phyloP scores from a whole-genome alignment of 2,329 filamentous ascomycete genomes.

The Ophiostoma perfectum region DNA sequence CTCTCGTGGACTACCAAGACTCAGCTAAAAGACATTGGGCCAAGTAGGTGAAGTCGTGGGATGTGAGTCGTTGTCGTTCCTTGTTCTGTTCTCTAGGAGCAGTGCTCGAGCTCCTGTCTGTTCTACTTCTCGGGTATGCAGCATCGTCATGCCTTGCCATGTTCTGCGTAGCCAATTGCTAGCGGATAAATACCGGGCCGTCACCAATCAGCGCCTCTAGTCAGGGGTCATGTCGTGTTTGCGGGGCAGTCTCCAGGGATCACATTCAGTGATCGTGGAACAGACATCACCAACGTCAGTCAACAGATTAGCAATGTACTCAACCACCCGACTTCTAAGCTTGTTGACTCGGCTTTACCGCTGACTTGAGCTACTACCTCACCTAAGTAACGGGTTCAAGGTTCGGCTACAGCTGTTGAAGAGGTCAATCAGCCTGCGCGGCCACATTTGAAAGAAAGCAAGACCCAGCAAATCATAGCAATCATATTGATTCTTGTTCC shows the following conservation, averaged over 20 bases:
- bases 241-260: not conserved
- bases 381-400: too few relatives aligned
- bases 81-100: not conserved
- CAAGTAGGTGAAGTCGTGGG: not conserved
- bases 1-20: not conserved
- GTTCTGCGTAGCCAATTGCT: not conserved
- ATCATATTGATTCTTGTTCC: too few relatives aligned
- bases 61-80: not conserved
- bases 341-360: too few relatives aligned
- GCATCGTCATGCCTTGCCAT: not conserved
- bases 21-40: not conserved
- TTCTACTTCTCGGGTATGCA: not conserved
- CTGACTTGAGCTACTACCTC: too few relatives aligned
- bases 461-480: too few relatives aligned
- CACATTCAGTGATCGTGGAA: too few relatives aligned
- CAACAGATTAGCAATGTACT: too few relatives aligned
- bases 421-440: too few relatives aligned
- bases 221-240: not conserved
- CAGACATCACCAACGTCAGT: too few relatives aligned
- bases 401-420: too few relatives aligned
- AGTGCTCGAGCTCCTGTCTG: not conserved
- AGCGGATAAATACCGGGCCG: constrained; percentile 8
- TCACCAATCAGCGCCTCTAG: not conserved
- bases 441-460: too few relatives aligned
- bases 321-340: too few relatives aligned